Percentiles rank a stretch among this genome's conserved stretches.
Evolutionary conservation across 495 filamentous ascomycete genomes (phyloP).

Genomic region (Hyaloscypha variabilis): DNA sequence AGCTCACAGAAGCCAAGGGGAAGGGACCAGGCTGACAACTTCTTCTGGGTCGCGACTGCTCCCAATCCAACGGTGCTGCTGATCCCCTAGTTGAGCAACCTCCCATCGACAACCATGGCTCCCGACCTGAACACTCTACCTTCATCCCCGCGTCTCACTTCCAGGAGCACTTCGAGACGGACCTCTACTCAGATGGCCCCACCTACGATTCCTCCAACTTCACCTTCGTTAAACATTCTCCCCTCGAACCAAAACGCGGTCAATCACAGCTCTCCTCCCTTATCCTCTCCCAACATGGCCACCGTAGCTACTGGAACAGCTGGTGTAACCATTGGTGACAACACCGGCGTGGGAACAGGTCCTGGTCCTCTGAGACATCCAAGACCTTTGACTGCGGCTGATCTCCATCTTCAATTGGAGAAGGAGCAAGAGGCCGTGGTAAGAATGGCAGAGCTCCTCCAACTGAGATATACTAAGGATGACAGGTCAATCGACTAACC

Average conservation of each 20-base stretch:
- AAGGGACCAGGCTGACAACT: conserved; percentile 5
- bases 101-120: conserved; percentile 41
- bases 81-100: neutral
- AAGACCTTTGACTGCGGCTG: conserved; percentile 80
- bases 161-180: conserved; percentile 27
- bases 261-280: conserved; percentile 40
- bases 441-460: conserved; percentile 34
- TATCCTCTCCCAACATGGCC: conserved; percentile 25
- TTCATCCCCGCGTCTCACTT: conserved; percentile 27
- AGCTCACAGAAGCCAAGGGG: neutral
- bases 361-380: conserved; percentile 80
- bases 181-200: conserved; percentile 25
- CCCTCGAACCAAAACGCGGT: conserved; percentile 56
- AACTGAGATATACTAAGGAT: conserved; percentile 12
- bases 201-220: conserved; percentile 23
- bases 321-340: conserved; percentile 41
- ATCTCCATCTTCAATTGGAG: conserved; percentile 84
- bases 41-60: neutral
- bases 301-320: conserved; percentile 6
- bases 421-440: conserved; percentile 96
- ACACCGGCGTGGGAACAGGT: conserved; percentile 59
- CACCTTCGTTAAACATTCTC: conserved; percentile 41
- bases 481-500: conserved; percentile 86
- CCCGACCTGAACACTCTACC: conserved; percentile 54
- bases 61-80: neutral